Evolutionary conservation across 2,329 filamentous ascomycete genomes (phyloP).

Genomic region (Ramularia collo-cygni): DNA sequence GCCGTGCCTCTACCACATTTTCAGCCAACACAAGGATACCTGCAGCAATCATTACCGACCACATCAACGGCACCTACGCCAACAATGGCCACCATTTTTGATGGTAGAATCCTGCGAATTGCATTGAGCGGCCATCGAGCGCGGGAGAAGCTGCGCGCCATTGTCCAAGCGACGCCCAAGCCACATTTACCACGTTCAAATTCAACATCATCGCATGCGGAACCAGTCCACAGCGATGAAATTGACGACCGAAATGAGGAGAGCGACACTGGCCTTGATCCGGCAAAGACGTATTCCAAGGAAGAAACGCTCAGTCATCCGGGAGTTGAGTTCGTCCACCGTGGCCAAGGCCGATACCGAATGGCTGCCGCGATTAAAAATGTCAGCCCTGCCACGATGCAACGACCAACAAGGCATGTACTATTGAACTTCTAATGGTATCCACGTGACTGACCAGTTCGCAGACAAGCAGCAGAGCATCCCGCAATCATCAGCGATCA

Average conservation of each 20-base stretch:
- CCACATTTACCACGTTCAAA: too few relatives aligned
- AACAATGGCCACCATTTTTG: background rate
- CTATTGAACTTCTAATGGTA: background rate
- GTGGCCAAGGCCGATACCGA: constrained; percentile 29
- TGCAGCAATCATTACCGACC: too few relatives aligned
- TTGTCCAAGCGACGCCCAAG: background rate
- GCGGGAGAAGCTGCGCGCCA: background rate
- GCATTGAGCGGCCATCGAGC: background rate
- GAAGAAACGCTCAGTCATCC: constrained; percentile 26
- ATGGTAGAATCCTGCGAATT: constrained; percentile 1
- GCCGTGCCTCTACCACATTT: too few relatives aligned
- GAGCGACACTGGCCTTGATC: constrained; percentile 20
- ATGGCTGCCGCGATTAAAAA: constrained; percentile 18
- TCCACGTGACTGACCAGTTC: constrained; percentile 3
- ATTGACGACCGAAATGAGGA: background rate
- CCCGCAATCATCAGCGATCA: constrained; percentile 6
- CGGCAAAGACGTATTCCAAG: constrained; percentile 27
- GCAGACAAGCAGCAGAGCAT: constrained; percentile 11
- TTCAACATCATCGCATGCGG: too few relatives aligned
- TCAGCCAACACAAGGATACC: too few relatives aligned
- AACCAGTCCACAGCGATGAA: background rate
- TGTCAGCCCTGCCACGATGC: constrained; percentile 5
- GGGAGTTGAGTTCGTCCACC: constrained; percentile 28
- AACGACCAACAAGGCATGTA: constrained; percentile 15
- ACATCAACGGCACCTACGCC: constrained; percentile 3